Conservation (phyloP, 257 asterid genomes). For the Verbascum thapsus region DNA sequence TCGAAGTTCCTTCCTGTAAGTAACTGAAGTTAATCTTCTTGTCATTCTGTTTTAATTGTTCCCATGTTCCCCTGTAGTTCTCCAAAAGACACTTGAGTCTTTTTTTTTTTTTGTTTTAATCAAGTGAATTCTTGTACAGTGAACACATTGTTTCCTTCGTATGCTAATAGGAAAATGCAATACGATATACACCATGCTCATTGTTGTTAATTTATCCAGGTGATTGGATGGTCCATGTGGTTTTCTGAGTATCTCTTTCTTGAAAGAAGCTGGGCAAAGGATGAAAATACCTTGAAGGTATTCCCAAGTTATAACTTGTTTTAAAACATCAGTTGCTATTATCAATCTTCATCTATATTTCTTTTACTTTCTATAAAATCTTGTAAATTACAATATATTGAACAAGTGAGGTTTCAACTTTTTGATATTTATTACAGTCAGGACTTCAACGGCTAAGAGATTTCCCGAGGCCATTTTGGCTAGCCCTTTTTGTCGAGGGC, state of each 20-base stretch:
- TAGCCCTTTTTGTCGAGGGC: constrained; percentile 96
- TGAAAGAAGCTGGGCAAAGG: constrained; percentile 96
- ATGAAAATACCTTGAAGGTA: constrained; percentile 79
- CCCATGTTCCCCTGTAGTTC: not conserved
- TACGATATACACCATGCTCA: constrained; percentile 14
- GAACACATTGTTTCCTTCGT: constrained; percentile 11
- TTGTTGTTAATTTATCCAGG: constrained; percentile 51
- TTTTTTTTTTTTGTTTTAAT: not conserved
- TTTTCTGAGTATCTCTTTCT: constrained; percentile 91
- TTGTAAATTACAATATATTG: not conserved
- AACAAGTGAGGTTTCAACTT: not conserved
- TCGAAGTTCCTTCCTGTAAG: constrained; percentile 95
- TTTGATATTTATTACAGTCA: constrained; percentile 52
- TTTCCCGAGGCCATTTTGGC: constrained; percentile 89
- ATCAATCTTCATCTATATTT: constrained; percentile 4
- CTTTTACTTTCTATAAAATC: not conserved
- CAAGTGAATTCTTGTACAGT: not conserved
- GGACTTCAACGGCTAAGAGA: constrained; percentile 74
- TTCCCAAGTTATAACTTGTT: not conserved
- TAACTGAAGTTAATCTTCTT: constrained; percentile 26
- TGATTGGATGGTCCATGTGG: constrained; percentile 99
- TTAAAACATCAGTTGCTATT: constrained; percentile 6
- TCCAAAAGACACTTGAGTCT: not conserved
- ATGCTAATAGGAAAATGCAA: constrained; percentile 12
- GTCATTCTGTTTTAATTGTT: not conserved